Base-by-base conservation (phyloP, 2,329 filamentous ascomycete genomes). In the Ophiostoma angusticollis region DNA sequence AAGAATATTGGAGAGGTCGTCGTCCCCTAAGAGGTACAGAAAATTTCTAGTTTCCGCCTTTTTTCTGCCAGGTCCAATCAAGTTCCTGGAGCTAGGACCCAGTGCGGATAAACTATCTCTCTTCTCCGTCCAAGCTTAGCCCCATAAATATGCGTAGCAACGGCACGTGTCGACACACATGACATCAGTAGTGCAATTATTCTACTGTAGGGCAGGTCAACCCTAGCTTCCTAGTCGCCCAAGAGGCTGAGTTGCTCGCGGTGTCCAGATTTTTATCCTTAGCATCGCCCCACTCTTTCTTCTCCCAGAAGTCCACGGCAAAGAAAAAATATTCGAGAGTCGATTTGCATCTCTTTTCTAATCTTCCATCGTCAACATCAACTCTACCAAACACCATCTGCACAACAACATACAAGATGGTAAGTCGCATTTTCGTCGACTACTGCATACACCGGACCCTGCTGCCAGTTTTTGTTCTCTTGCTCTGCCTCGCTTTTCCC, bases 401-500 rank as follows among this genome's bases (percentile, higher is more conserved):
- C 34, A 39, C 31, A 37, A 30, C 30, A 31, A 37, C 35, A 43
- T 33, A 42, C 42, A 48, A 48, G 47, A 49, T 49, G 47, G 47
- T 49, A 46, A 49, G 47, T 48, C 16, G 28, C 12, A 33, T 7
- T 11, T 23, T n/a, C n/a, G n/a, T n/a, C n/a, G n/a, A n/a, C n/a
- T n/a, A n/a, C n/a, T n/a, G n/a, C n/a, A n/a, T n/a, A n/a, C n/a
- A n/a, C n/a, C n/a, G n/a, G 21, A 29, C n/a, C 9, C 14, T 35
- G 32, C 28, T 36, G 28, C 22, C 22, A 9, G 17, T 35, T 8
- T 22, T 31, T 11, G 8, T 34, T 8, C 14, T 22, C 12, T 22
- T 21, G 17, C 18, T 24, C 25, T 25, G 6, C n/a, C 18, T 14
- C 28, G 14, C 7, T 25, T 31, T 17, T 33, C 16, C 14, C 19